Percentiles rank a stretch among this genome's conserved stretches.
Evolutionary conservation across 2,329 filamentous ascomycete species (phyloP).

Genomic region (Teratosphaeriaceae sp.): DNA sequence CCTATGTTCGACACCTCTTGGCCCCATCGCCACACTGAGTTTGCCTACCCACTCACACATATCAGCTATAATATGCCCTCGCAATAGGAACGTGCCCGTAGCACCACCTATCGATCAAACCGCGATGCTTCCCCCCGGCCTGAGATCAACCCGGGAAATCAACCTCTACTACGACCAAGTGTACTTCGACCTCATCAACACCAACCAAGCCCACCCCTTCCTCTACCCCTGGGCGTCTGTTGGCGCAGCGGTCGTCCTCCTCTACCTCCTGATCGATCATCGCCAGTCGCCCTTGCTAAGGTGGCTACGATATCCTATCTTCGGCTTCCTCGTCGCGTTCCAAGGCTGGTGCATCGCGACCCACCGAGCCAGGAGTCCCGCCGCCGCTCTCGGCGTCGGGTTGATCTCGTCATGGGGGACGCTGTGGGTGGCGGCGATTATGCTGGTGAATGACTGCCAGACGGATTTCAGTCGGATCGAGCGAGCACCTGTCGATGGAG

Average conservation of each 20-base stretch:
- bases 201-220: conserved; percentile 37
- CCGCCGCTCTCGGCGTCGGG: conserved; percentile 49
- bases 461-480: conserved; percentile 52
- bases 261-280: conserved; percentile 48
- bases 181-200: conserved; percentile 33
- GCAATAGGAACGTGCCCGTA: too few species aligned
- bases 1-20: too few species aligned
- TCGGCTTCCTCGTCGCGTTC: conserved; percentile 37
- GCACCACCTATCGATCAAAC: too few species aligned
- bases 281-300: conserved; percentile 32
- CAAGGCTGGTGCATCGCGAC: conserved; percentile 38
- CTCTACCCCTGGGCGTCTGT: conserved; percentile 38
- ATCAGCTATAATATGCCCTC: too few species aligned
- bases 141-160: conserved; percentile 21
- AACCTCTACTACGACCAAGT: conserved; percentile 31
- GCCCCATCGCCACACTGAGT: too few species aligned
- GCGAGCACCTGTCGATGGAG: conserved; percentile 10
- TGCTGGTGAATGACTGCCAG: conserved; percentile 51
- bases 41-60: too few species aligned
- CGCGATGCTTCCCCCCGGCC: conserved; percentile 22
- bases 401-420: conserved; percentile 48
- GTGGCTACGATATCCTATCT: conserved; percentile 40
- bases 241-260: conserved; percentile 36
- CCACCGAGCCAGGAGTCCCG: conserved; percentile 44
- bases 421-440: conserved; percentile 46